Conservation (phyloP, 805 yeast genomes). For the Cyberlindnera sargentensis region DNA sequence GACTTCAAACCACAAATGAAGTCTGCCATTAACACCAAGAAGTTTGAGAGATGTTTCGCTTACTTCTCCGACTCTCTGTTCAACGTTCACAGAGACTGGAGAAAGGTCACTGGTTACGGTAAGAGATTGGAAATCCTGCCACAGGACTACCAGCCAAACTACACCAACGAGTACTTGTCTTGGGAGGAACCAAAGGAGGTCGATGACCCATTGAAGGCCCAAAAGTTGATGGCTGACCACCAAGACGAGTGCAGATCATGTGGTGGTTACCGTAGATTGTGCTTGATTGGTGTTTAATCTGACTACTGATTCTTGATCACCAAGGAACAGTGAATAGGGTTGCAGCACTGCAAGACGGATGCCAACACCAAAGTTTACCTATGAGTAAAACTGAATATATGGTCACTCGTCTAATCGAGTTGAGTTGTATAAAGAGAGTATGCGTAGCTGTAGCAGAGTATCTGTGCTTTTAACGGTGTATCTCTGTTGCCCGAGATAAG, state of each 20-base stretch:
- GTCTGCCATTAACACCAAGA: not conserved
- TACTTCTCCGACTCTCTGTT: not conserved
- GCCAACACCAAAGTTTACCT: too few species aligned
- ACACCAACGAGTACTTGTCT: not conserved
- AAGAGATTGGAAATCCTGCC: slow-evolving; percentile 1
- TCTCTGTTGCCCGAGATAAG: too few species aligned
- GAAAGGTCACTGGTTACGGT: not conserved
- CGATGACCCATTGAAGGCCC: not conserved
- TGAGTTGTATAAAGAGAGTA: too few species aligned
- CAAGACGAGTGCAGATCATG: not conserved
- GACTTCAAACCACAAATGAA: slow-evolving; percentile 1
- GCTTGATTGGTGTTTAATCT: not conserved
- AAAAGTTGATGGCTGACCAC: not conserved
- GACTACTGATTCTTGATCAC: not conserved
- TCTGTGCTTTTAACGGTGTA: too few species aligned
- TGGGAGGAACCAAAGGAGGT: slow-evolving; percentile 1
- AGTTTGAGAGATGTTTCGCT: slow-evolving; percentile 1
- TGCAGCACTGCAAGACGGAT: too few species aligned
- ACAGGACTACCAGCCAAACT: not conserved
- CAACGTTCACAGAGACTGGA: not conserved
- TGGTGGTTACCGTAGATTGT: not conserved
- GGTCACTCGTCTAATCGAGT: too few species aligned
- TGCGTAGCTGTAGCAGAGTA: too few species aligned
- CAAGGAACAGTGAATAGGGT: too few species aligned
- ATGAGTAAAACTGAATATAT: too few species aligned